phyloP scores from a whole-genome alignment of 192 early-diverging fungal species.

The Umbelopsis sp. region DNA sequence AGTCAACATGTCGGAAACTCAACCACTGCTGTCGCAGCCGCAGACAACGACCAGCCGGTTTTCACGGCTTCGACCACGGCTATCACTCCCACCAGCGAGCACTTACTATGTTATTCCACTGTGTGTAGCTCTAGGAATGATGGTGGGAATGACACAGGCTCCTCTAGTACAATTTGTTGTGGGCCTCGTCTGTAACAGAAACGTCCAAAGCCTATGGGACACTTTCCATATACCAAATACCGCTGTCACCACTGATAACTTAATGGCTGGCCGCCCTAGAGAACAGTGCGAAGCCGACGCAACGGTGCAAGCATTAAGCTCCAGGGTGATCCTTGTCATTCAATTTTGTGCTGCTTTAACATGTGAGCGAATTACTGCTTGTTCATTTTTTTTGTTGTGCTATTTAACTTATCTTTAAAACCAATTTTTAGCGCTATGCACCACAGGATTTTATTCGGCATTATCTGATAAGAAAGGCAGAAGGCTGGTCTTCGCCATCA shows the following conservation, averaged over 20 bases:
- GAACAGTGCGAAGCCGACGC: conserved; percentile 9
- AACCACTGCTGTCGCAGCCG: neutral
- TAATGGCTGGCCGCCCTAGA: neutral
- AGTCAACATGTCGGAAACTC: neutral
- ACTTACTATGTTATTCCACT: conserved; percentile 13
- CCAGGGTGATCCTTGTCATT: conserved; percentile 2
- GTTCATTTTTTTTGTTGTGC: neutral
- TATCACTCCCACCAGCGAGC: neutral
- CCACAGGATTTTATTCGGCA: conserved; percentile 17
- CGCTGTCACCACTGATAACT: neutral
- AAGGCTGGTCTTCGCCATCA: conserved; percentile 3
- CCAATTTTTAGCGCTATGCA: neutral
- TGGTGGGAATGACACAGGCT: conserved; percentile 6
- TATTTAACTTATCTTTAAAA: neutral
- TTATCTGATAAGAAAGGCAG: neutral
- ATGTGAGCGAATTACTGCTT: neutral
- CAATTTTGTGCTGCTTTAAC: conserved; percentile 1
- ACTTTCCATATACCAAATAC: conserved; percentile 12
- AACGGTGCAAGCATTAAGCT: conserved; percentile 10
- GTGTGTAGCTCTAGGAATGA: neutral
- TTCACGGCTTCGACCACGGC: neutral
- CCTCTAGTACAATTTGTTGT: conserved; percentile 12
- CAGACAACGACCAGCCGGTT: neutral
- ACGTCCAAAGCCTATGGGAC: neutral
- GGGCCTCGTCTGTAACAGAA: conserved; percentile 3